Percentiles rank a stretch among this genome's conserved stretches.
Evolutionary conservation across 805 yeast species (phyloP).

Genomic region (Brettanomyces sp.): DNA sequence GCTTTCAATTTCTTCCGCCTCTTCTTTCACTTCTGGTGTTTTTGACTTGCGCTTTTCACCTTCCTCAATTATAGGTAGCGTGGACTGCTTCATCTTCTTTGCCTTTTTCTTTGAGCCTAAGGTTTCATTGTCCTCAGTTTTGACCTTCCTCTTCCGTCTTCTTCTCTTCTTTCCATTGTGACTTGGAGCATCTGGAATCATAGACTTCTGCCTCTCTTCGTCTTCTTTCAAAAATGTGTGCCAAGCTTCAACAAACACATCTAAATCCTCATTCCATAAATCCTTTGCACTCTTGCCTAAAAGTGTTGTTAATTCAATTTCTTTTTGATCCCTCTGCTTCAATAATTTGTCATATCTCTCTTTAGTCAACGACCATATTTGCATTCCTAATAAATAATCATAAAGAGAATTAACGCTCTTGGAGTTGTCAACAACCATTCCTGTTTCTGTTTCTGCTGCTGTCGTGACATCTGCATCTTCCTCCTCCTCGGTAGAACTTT

Average conservation of each 20-base stretch:
- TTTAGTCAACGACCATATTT: constrained; percentile 84
- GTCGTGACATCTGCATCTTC: constrained; percentile 22
- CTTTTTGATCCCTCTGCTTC: constrained; percentile 63
- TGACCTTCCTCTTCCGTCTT: constrained; percentile 18
- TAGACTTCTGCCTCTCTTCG: constrained; percentile 43
- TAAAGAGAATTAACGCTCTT: constrained; percentile 54
- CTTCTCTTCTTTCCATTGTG: constrained; percentile 27
- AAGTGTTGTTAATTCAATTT: constrained; percentile 57
- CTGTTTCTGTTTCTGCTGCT: constrained; percentile 5
- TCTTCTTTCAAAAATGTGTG: constrained; percentile 59
- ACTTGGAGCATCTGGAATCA: constrained; percentile 35
- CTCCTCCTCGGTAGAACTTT: constrained; percentile 12
- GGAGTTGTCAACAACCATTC: constrained; percentile 26
- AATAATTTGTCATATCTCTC: constrained; percentile 81
- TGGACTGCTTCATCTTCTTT: constrained; percentile 10
- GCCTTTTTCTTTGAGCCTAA: constrained; percentile 9
- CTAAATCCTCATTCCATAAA: constrained; percentile 79
- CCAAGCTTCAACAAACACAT: constrained; percentile 60
- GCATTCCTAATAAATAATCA: constrained; percentile 87
- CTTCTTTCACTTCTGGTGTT: background rate
- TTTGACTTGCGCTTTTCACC: constrained; percentile 6
- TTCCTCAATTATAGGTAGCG: constrained; percentile 7
- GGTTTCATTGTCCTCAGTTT: constrained; percentile 8
- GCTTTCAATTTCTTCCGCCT: background rate
- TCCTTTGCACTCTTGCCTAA: constrained; percentile 72